Evolutionary conservation across 202 grass and related monocot genomes (phyloP).

Genomic region (Elaeis oleifera): DNA sequence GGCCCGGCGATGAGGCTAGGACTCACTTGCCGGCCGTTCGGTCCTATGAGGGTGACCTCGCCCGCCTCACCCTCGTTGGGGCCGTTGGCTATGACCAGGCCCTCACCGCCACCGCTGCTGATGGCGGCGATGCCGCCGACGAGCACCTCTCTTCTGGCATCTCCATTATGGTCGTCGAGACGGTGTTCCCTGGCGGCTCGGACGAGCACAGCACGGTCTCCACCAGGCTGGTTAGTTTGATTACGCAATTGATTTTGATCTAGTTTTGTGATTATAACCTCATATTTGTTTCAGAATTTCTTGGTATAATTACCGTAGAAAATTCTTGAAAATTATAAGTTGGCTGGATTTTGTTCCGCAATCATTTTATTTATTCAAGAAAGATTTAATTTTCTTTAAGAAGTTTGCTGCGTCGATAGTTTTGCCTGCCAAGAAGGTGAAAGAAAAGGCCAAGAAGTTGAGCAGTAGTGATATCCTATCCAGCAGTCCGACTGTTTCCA

Average conservation of each 20-base stretch:
- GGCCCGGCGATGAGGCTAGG: neutral
- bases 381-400: too few relatives aligned
- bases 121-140: slow-evolving; percentile 43
- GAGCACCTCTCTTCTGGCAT: slow-evolving; percentile 45
- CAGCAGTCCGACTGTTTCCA: too few relatives aligned
- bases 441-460: too few relatives aligned
- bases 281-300: too few relatives aligned
- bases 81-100: slow-evolving; percentile 3
- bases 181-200: slow-evolving; percentile 40
- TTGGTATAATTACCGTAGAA: too few relatives aligned
- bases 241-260: neutral
- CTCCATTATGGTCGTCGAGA: slow-evolving; percentile 60
- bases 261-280: too few relatives aligned
- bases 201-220: slow-evolving; percentile 36
- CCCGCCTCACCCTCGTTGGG: slow-evolving; percentile 3
- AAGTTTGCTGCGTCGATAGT: too few relatives aligned
- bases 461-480: too few relatives aligned
- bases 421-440: too few relatives aligned
- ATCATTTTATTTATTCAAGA: too few relatives aligned
- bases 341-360: too few relatives aligned
- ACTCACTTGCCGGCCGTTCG: neutral
- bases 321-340: too few relatives aligned
- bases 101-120: slow-evolving; percentile 44
- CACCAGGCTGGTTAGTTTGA: slow-evolving; percentile 54
- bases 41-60: slow-evolving; percentile 2